Base-by-base conservation (phyloP, 805 yeast genomes). In the Candida corydali region DNA sequence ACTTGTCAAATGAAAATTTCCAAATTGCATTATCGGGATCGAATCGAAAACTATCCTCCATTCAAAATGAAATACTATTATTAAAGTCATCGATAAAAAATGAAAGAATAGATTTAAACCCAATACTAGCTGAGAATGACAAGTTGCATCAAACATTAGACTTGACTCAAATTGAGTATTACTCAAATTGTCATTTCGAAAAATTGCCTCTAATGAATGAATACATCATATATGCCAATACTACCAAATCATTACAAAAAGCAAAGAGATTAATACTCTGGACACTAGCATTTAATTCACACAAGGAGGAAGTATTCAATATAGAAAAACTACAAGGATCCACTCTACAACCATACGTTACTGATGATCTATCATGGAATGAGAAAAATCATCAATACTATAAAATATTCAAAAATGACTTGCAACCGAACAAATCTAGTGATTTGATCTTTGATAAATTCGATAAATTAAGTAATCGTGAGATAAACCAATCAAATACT, bases 221-320 rank as follows among this genome's bases (percentile, higher is more conserved):
- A 11, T 33, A 33, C 26, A 61, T 62, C 18, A 49, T 33, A 8
- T 33, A 26, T 12, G 36, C 30, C 3, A 26, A 51, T 34, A 43
- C 26, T 55, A 29, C 54, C 62, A n/a, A 67, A 61, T 40, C 66
- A 61, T 1, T 59, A 52, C 40, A 65, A 64, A 44, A 52, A 59
- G 36, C 55, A 14, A 65, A 63, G 41, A 47, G 73, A 31, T 51
- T 67, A 15, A 41, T 69, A 22, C 41, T 65, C 34, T 66, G 73
- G 73, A 38, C 50, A 16, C 48, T 69, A 34, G 59, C 51, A 44
- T 62, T 60, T 37, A 42, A 52, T 19, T 65, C 59, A 36, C 28
- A 43, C 16, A 41, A 40, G 6, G 49, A 50, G 22, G 22, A 29
- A 11, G 39, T 61, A 17, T 38, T 42, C 17, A 34, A 60, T 4